Conservation (phyloP, 768 basidiomycete genomes). For the Tylopilus sp. region DNA sequence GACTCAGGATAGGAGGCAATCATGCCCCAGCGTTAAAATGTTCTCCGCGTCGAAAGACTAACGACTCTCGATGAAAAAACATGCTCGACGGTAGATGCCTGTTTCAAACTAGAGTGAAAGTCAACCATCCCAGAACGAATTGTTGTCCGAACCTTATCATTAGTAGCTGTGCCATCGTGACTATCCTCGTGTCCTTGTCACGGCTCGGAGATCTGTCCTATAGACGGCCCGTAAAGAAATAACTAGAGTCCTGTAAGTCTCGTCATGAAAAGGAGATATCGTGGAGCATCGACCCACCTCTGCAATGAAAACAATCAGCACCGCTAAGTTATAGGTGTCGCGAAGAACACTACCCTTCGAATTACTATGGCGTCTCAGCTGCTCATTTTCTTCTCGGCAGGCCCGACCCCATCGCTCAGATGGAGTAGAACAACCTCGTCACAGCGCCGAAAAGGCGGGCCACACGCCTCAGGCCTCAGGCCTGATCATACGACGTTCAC, state of each 20-base stretch:
- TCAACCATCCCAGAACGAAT: no score
- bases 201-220: not conserved
- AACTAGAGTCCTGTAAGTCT: not conserved
- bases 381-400: constrained; percentile 6
- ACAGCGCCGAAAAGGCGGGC: constrained; percentile 5
- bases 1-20: no score
- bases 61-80: no score
- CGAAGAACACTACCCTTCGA: constrained; percentile 7
- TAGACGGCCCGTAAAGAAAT: not conserved
- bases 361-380: not conserved
- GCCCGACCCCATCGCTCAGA: constrained; percentile 1
- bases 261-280: no score
- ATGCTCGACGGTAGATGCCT: no score
- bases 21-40: no score
- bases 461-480: constrained; percentile 11
- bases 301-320: no score
- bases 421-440: constrained; percentile 12
- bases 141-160: no score
- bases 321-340: constrained; percentile 13
- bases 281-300: not conserved
- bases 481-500: constrained; percentile 13
- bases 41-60: no score
- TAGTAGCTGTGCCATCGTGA: no score
- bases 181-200: constrained; percentile 2
- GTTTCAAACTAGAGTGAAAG: no score